phyloP scores from a whole-genome alignment of 768 basidiomycete genomes.

The Mrakia blollopis region DNA sequence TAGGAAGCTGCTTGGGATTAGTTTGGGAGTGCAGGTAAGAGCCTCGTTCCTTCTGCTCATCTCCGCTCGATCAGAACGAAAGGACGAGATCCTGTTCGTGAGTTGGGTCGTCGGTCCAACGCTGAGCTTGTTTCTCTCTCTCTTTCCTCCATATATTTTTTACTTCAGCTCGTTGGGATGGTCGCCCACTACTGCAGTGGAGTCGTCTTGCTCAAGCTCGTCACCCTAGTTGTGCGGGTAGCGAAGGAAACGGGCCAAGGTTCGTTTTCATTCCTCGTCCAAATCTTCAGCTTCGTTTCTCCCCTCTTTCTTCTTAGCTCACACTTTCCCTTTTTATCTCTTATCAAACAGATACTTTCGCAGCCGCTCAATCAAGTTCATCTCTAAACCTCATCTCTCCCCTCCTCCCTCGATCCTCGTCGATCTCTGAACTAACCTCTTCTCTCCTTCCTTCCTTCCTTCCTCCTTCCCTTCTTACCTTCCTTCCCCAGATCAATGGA shows the following conservation, averaged over 20 bases:
- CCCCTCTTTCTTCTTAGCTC: neutral
- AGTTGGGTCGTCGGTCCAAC: no score
- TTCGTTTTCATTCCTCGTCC: neutral
- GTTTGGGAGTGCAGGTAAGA: neutral
- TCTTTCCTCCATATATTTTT: neutral
- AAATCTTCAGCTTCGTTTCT: neutral
- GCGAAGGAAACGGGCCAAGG: neutral
- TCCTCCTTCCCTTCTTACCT: neutral
- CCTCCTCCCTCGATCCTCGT: no score
- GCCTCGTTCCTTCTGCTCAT: neutral
- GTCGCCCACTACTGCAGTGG: no score
- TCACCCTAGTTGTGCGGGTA: neutral
- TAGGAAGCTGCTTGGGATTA: neutral
- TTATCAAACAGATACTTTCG: neutral
- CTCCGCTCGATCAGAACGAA: no score
- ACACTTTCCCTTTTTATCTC: neutral
- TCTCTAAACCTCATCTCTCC: no score
- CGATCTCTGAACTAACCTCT: no score
- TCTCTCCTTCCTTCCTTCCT: neutral
- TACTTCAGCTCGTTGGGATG: no score
- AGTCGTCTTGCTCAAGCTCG: neutral
- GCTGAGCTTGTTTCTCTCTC: neutral
- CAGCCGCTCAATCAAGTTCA: no score
- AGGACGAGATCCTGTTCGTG: no score
- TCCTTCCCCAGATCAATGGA: neutral